A percentile compares a stretch with the other conserved stretches of the same genome.
Conservation (phyloP, 768 basidiomycete genomes). For the Clathrus columnatus region DNA sequence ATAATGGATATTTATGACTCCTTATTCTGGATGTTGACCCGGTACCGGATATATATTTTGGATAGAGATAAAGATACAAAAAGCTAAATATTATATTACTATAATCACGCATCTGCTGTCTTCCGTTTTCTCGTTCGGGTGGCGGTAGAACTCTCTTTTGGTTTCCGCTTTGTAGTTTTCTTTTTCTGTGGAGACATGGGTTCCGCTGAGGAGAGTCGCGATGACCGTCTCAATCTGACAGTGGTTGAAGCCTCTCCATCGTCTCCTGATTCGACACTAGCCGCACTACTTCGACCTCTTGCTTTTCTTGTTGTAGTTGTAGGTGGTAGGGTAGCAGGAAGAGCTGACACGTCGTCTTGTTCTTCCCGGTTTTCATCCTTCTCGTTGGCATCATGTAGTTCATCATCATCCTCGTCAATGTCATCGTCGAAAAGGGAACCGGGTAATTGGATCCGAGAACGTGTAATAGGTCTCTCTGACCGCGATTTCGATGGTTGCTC, state of each 20-base stretch:
- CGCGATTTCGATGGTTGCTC: neutral
- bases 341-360: neutral
- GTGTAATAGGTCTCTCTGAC: neutral
- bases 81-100: neutral
- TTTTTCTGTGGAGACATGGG: neutral
- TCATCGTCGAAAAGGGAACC: slow-evolving; percentile 3
- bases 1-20: neutral
- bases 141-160: neutral
- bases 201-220: neutral
- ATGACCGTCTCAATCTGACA: neutral
- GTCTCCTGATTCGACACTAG: neutral
- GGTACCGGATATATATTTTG: neutral
- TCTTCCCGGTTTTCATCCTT: neutral
- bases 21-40: too few relatives aligned
- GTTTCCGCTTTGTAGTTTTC: neutral
- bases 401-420: neutral
- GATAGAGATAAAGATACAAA: neutral
- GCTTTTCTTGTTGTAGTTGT: neutral
- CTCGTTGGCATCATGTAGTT: neutral
- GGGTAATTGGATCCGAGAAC: neutral
- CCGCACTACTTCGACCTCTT: neutral
- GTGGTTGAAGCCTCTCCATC: neutral
- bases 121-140: slow-evolving; percentile 7
- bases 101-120: neutral
- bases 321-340: neutral